These are phyloP conservation scores for Curvularia spicifera DNA, from an alignment of 2,329 filamentous ascomycete genomes.

Conservation along the genomic window DNA sequence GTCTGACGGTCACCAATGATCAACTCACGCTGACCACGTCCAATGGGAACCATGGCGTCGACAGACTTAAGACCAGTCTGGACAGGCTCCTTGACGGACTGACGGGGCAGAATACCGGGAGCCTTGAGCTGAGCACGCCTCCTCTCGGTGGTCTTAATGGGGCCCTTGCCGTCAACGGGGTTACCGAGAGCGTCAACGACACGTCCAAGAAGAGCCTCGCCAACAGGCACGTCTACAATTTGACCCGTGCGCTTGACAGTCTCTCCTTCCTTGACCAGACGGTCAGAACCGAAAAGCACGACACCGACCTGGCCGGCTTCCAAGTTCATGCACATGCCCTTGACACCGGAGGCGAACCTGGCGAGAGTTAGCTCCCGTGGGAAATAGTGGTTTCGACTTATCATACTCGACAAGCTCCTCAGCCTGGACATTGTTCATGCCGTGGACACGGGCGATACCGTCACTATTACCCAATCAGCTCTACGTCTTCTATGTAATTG, in stretches of 20 bases:
- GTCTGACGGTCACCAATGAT: conserved; percentile 99
- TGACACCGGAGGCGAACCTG: conserved; percentile 95
- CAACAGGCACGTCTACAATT: conserved; percentile 98
- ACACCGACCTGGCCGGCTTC: conserved; percentile 99
- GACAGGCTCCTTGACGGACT: conserved; percentile 96
- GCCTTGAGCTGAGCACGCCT: conserved; percentile 99
- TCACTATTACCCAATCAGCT: conserved; percentile 71
- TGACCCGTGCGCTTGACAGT: conserved; percentile 99
- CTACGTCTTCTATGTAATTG: not conserved
- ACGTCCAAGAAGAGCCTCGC: conserved; percentile 91
- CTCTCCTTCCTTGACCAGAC: conserved; percentile 99
- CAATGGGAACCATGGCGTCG: conserved; percentile 99
- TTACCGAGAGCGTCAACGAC: conserved; percentile 98
- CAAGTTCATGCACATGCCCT: conserved; percentile 99
- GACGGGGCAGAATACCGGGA: conserved; percentile 95
- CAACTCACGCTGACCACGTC: conserved; percentile 99
- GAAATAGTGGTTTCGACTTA: too few species aligned
- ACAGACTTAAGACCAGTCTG: conserved; percentile 99
- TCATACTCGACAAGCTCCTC: conserved; percentile 90
- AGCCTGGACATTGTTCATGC: conserved; percentile 99
- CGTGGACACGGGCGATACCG: conserved; percentile 99
- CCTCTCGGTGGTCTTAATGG: conserved; percentile 88
- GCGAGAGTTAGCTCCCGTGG: too few species aligned
- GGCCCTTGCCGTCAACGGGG: conserved; percentile 99
- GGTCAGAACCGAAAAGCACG: conserved; percentile 99